Conservation (phyloP, 1,139 yeast species). For the Yamadazyma blattariae region DNA sequence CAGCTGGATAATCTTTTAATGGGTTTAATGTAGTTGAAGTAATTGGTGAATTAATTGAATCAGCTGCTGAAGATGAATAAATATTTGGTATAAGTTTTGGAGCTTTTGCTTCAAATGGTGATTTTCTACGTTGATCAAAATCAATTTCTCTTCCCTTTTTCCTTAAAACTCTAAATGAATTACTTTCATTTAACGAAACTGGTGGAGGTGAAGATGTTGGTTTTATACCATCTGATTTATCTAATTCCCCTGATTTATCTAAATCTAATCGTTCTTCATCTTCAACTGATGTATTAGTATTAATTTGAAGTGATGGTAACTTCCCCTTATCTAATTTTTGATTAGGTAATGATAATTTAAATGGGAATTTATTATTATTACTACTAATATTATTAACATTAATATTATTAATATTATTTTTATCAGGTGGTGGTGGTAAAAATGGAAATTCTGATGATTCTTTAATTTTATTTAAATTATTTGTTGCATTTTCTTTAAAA, state of each 20-base stretch:
- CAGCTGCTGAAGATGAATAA: conserved; percentile 40
- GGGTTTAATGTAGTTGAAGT: conserved; percentile 38
- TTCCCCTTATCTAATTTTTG: conserved; percentile 16
- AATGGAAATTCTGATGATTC: conserved; percentile 13
- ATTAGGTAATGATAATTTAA: conserved; percentile 21
- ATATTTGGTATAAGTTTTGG: conserved; percentile 45
- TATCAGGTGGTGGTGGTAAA: conserved; percentile 10
- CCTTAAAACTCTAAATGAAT: conserved; percentile 63
- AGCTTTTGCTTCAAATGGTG: conserved; percentile 58
- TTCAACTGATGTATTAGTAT: conserved; percentile 17
- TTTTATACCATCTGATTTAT: conserved; percentile 4
- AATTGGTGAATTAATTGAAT: conserved; percentile 33
- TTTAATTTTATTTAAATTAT: conserved; percentile 13
- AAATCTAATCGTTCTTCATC: conserved; percentile 1
- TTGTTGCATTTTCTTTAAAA: conserved; percentile 47
- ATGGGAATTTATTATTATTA: conserved; percentile 13
- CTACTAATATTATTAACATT: too few species aligned
- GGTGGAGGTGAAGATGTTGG: conserved; percentile 5
- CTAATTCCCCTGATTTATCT: conserved; percentile 2
- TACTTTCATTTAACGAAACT: not conserved
- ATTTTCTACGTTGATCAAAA: conserved; percentile 74
- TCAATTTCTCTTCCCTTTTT: conserved; percentile 71
- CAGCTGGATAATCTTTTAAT: conserved; percentile 24
- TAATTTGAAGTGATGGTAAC: conserved; percentile 27
- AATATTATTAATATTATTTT: too few species aligned